phyloP scores from a whole-genome alignment of 495 filamentous ascomycete species.

The Penicillium cataractarum region DNA sequence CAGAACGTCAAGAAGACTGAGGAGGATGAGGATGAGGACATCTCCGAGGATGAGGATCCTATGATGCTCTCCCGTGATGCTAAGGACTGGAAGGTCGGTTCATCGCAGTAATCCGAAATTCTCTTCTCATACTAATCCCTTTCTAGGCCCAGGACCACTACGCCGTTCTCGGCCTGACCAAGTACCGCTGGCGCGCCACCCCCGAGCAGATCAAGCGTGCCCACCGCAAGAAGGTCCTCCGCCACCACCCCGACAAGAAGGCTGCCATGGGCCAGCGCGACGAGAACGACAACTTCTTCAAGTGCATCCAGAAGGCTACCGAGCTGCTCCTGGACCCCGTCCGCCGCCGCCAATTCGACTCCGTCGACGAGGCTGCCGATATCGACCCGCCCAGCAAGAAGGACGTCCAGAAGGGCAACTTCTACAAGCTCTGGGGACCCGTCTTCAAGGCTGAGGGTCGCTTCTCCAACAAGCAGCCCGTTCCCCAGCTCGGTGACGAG shows the following conservation, averaged over 20 bases:
- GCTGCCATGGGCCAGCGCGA: constrained; percentile 77
- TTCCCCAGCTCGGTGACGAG: constrained; percentile 81
- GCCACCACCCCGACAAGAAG: constrained; percentile 98
- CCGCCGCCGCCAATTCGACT: constrained; percentile 95
- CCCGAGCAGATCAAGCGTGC: constrained; percentile 98
- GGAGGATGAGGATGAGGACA: constrained; percentile 84
- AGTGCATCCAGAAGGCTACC: constrained; percentile 98
- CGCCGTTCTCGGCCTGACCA: constrained; percentile 89
- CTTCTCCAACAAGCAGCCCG: constrained; percentile 88
- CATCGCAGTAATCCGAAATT: not conserved
- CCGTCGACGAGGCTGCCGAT: constrained; percentile 90
- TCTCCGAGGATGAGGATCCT: constrained; percentile 89
- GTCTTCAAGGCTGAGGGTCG: constrained; percentile 89
- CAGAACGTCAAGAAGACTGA: constrained; percentile 94
- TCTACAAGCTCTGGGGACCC: constrained; percentile 87
- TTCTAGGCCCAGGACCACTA: constrained; percentile 92
- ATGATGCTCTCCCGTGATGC: constrained; percentile 89
- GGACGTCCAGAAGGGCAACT: constrained; percentile 78
- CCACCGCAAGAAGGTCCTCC: constrained; percentile 98
- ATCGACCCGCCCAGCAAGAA: constrained; percentile 92
- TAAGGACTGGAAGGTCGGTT: constrained; percentile 96
- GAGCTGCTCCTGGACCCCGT: constrained; percentile 89
- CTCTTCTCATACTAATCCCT: constrained; percentile 23
- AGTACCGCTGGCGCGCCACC: constrained; percentile 88
- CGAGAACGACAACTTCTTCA: constrained; percentile 99